A percentile compares a stretch with the other conserved stretches of the same genome.
Evolutionary conservation across 768 basidiomycete species (phyloP).

Genomic region (Gautieria morchelliformis): DNA sequence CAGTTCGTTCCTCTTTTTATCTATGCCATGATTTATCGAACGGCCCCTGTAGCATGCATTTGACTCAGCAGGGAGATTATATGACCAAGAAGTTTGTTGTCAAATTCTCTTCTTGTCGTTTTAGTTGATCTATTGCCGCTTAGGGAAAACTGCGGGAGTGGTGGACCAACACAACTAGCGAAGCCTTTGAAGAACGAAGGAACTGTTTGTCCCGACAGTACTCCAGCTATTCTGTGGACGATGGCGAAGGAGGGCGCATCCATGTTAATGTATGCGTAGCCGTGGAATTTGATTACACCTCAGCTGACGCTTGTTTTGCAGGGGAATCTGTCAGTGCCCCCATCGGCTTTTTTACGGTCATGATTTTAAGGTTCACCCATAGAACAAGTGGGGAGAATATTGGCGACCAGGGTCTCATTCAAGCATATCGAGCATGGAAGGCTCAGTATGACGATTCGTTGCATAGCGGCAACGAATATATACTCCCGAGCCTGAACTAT

Average conservation of each 20-base stretch:
- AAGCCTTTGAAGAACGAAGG: slow-evolving; percentile 73
- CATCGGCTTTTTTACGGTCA: neutral
- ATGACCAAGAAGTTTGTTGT: slow-evolving; percentile 52
- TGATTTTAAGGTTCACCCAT: neutral
- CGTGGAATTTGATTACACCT: slow-evolving; percentile 7
- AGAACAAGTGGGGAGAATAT: slow-evolving; percentile 92
- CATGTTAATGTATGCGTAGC: slow-evolving; percentile 64
- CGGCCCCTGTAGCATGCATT: slow-evolving; percentile 60
- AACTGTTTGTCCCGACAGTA: slow-evolving; percentile 89
- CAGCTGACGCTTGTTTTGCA: slow-evolving; percentile 17
- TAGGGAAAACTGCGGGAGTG: slow-evolving; percentile 78
- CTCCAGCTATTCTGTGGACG: slow-evolving; percentile 79
- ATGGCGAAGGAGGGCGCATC: slow-evolving; percentile 74
- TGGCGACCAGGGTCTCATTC: slow-evolving; percentile 76
- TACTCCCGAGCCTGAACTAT: slow-evolving; percentile 73
- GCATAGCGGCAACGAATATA: slow-evolving; percentile 50
- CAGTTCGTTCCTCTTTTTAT: slow-evolving; percentile 35
- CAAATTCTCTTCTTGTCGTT: no score
- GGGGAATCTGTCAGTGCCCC: slow-evolving; percentile 62
- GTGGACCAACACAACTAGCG: slow-evolving; percentile 87
- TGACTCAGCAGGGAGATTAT: slow-evolving; percentile 81
- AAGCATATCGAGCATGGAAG: slow-evolving; percentile 90
- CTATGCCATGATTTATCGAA: neutral
- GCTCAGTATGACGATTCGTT: slow-evolving; percentile 54
- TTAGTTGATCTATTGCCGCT: no score